Evolutionary conservation across 2,329 filamentous ascomycete species (phyloP).

Genomic region (Coniochaeta sp.): DNA sequence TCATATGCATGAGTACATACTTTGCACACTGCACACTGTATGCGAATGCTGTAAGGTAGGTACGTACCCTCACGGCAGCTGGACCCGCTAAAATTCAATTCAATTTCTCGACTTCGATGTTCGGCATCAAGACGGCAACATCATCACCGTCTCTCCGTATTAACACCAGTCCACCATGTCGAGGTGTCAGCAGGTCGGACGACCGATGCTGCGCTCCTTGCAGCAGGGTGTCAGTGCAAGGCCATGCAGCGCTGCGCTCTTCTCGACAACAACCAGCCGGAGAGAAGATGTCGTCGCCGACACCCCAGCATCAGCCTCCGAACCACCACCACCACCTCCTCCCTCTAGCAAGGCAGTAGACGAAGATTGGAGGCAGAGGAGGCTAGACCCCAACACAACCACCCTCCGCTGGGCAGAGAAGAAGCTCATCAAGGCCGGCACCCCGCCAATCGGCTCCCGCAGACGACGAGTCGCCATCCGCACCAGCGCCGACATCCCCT

Average conservation of each 20-base stretch:
- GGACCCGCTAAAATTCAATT: slow-evolving; percentile 3
- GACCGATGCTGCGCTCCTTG: slow-evolving; percentile 49
- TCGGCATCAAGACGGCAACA: slow-evolving; percentile 3
- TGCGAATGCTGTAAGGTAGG: neutral
- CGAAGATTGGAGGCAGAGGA: slow-evolving; percentile 26
- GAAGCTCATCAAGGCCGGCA: slow-evolving; percentile 59
- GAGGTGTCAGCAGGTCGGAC: slow-evolving; percentile 48
- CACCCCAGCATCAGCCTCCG: slow-evolving; percentile 12
- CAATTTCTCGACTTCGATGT: slow-evolving; percentile 2
- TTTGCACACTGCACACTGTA: no score
- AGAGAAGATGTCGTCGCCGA: slow-evolving; percentile 26
- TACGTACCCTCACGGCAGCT: neutral
- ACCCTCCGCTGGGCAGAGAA: slow-evolving; percentile 56
- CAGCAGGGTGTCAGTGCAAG: slow-evolving; percentile 26
- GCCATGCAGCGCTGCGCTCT: slow-evolving; percentile 16
- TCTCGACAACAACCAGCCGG: slow-evolving; percentile 24
- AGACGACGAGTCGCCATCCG: slow-evolving; percentile 70
- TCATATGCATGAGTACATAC: neutral
- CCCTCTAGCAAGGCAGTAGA: slow-evolving; percentile 10
- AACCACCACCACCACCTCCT: neutral
- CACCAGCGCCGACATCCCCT: slow-evolving; percentile 62
- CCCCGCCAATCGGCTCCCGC: slow-evolving; percentile 72
- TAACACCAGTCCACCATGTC: slow-evolving; percentile 37
- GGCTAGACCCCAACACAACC: slow-evolving; percentile 62
- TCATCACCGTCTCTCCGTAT: slow-evolving; percentile 2